Evolutionary conservation across 345 rosid genomes (phyloP).

Genomic region (Populus davidiana): DNA sequence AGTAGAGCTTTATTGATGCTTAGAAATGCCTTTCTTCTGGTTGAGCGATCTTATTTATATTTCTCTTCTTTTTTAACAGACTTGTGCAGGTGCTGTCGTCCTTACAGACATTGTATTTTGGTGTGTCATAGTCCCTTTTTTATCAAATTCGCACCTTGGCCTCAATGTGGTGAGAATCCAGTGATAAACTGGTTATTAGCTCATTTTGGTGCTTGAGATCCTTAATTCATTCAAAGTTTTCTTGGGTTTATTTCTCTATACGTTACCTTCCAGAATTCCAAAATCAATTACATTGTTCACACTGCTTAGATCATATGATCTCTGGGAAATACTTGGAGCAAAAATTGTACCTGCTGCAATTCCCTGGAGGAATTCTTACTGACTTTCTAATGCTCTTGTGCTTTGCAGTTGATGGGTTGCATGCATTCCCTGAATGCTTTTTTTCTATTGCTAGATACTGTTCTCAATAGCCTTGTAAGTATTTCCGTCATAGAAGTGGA

Average conservation of each 20-base stretch:
- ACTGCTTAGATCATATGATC: background rate
- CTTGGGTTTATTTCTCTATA: background rate
- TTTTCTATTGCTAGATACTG: constrained; percentile 58
- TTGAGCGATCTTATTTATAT: constrained; percentile 1
- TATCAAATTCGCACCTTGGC: constrained; percentile 55
- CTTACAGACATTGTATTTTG: constrained; percentile 74
- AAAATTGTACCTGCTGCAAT: background rate
- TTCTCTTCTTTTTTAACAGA: constrained; percentile 30
- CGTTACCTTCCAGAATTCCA: background rate
- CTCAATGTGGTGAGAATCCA: constrained; percentile 51
- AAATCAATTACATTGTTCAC: background rate
- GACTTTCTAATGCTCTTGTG: background rate
- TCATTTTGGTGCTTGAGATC: background rate
- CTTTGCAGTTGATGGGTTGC: constrained; percentile 71
- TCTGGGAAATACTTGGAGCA: background rate
- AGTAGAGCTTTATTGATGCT: background rate
- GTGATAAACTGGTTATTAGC: background rate
- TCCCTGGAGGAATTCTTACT: background rate
- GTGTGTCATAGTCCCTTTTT: constrained; percentile 65
- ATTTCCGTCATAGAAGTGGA: background rate
- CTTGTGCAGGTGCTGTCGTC: constrained; percentile 79
- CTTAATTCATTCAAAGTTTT: background rate
- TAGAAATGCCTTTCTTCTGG: background rate
- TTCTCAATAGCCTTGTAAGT: constrained; percentile 75
- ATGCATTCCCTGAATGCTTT: constrained; percentile 69